These are phyloP conservation scores for Hyphochytrium catenoides DNA, from an alignment of 352 stramenopile species.

Conservation along the genomic window DNA sequence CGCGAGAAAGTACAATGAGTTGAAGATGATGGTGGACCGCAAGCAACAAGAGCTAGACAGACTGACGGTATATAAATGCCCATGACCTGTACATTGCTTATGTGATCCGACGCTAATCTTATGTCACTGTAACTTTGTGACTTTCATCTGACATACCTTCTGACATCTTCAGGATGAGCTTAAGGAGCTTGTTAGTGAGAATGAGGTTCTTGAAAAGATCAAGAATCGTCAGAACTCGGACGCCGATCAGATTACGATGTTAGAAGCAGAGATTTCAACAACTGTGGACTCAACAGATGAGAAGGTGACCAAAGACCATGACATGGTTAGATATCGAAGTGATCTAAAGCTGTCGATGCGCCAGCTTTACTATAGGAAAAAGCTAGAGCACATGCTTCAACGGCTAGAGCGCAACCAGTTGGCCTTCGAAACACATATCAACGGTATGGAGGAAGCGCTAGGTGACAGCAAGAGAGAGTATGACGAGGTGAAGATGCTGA, in stretches of 20 bases:
- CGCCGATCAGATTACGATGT: conserved; percentile 32
- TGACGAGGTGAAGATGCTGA: conserved; percentile 41
- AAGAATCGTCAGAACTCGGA: conserved; percentile 45
- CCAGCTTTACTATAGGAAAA: conserved; percentile 34
- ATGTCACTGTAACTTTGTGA: too few relatives aligned
- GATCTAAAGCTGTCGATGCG: background rate
- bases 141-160: background rate
- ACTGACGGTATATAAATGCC: conserved; percentile 7
- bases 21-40: conserved; percentile 30
- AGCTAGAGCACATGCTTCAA: conserved; percentile 53
- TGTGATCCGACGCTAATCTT: too few relatives aligned
- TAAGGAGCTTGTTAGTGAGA: conserved; percentile 35
- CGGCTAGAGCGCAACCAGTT: conserved; percentile 40
- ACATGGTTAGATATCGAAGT: background rate
- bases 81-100: too few relatives aligned
- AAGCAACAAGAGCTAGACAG: conserved; percentile 30
- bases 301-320: conserved; percentile 2
- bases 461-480: conserved; percentile 29
- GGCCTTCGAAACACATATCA: conserved; percentile 32
- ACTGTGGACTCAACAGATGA: conserved; percentile 44
- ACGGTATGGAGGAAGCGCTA: conserved; percentile 30
- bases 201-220: conserved; percentile 28
- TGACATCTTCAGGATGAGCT: conserved; percentile 24
- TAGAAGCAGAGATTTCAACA: conserved; percentile 34
- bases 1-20: conserved; percentile 47